Conservation (phyloP, 345 rosid species). For the Eucalyptus erythrocorys region DNA sequence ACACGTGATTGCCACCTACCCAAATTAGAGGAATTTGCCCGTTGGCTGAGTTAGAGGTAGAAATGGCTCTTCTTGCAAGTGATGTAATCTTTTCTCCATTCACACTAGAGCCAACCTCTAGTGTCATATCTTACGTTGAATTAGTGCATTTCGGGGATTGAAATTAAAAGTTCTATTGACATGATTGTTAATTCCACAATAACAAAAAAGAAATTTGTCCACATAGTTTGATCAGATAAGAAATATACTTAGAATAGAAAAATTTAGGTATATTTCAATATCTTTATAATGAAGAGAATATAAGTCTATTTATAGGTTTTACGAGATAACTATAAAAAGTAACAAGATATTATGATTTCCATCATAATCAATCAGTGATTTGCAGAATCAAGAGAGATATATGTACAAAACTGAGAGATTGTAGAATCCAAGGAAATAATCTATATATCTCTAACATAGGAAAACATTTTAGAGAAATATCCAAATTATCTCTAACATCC, state of each 20-base stretch:
- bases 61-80: background rate
- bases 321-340: background rate
- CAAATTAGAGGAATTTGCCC: background rate
- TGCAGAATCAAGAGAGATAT: background rate
- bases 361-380: background rate
- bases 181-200: background rate
- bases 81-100: background rate
- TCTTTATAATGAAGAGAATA: background rate
- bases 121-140: background rate
- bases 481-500: background rate
- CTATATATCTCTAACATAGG: background rate
- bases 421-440: background rate
- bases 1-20: background rate
- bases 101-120: background rate
- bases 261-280: background rate
- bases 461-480: background rate
- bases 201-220: fast-evolving
- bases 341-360: background rate
- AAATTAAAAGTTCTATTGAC: background rate
- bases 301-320: background rate
- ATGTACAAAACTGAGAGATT: background rate
- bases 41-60: background rate
- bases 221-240: background rate
- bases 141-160: background rate
- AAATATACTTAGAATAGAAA: background rate